phyloP scores from a whole-genome alignment of 2,329 filamentous ascomycete genomes.

The Stagonosporopsis vannaccii region DNA sequence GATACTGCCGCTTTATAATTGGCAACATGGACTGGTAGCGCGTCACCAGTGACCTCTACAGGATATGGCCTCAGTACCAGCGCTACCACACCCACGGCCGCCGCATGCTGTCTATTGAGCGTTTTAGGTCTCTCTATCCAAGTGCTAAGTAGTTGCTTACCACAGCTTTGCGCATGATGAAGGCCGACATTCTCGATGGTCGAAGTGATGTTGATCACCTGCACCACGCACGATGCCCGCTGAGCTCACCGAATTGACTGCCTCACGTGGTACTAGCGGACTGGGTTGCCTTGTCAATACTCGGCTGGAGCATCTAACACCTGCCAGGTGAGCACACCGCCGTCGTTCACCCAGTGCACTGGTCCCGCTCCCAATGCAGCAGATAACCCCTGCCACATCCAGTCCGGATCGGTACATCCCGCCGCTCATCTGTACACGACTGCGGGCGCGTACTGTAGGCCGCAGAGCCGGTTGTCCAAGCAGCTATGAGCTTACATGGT shows the following conservation, averaged over 20 bases:
- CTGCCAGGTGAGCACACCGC: slow-evolving; percentile 5
- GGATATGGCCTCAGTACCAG: not conserved
- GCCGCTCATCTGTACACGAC: not conserved
- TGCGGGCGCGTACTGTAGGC: not conserved
- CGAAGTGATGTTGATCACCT: too few species aligned
- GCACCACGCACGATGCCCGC: not conserved
- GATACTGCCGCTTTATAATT: slow-evolving; percentile 15
- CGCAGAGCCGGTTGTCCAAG: slow-evolving; percentile 3
- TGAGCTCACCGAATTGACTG: not conserved
- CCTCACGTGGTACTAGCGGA: not conserved
- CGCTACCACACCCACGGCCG: not conserved
- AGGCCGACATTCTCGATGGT: too few species aligned
- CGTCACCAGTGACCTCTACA: not conserved
- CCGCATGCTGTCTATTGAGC: not conserved
- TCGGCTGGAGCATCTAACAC: not conserved
- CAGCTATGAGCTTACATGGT: slow-evolving; percentile 11
- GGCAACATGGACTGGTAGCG: slow-evolving; percentile 6
- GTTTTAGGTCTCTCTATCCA: not conserved
- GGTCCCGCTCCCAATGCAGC: not conserved
- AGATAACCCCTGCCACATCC: not conserved
- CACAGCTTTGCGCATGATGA: too few species aligned
- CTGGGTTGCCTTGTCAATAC: too few species aligned
- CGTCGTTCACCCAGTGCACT: slow-evolving; percentile 6
- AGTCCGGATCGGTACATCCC: not conserved
- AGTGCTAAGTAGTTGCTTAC: not conserved